Percentiles rank a stretch among this genome's conserved stretches.
These are phyloP conservation scores for Pseudocercospora pini-densiflorae DNA, from an alignment of 2,329 filamentous ascomycete genomes.

Conservation along the genomic window DNA sequence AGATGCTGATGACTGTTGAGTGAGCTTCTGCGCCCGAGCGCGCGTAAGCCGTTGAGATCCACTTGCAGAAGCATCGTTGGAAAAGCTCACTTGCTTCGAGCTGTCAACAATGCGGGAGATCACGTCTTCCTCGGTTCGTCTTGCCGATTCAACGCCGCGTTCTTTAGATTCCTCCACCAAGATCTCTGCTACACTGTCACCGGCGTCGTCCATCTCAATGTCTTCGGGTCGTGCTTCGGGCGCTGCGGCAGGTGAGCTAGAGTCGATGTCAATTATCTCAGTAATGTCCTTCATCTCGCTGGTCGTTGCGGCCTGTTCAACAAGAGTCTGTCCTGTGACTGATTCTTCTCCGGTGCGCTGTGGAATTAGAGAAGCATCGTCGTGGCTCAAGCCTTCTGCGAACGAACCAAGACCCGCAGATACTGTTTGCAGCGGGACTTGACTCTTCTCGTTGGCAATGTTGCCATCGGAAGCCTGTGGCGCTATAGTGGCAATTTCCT, in stretches of 20 bases:
- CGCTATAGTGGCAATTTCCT: background rate
- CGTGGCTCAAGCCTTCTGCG: background rate
- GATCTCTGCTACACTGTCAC: background rate
- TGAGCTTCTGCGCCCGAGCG: conserved; percentile 1
- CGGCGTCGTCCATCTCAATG: background rate
- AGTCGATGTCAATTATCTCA: conserved; percentile 20
- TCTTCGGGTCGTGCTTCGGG: background rate
- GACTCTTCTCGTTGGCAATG: conserved; percentile 14
- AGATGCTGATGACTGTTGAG: background rate
- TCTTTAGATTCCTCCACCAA: background rate
- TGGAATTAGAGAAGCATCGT: background rate
- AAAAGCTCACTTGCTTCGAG: background rate
- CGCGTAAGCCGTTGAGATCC: background rate
- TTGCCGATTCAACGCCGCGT: background rate
- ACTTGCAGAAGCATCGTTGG: background rate
- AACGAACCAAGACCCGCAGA: conserved; percentile 11
- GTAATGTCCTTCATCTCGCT: background rate
- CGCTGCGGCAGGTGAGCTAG: conserved; percentile 15
- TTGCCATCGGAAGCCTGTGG: conserved; percentile 8
- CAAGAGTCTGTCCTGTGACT: background rate
- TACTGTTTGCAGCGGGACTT: conserved; percentile 23
- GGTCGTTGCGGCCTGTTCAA: background rate
- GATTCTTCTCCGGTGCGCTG: background rate
- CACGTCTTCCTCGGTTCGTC: background rate
- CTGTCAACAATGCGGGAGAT: conserved; percentile 7